A percentile compares a stretch with the other conserved stretches of the same genome.
Evolutionary conservation across 129 eudicot genomes (phyloP).

Genomic region (Tagetes patula): DNA sequence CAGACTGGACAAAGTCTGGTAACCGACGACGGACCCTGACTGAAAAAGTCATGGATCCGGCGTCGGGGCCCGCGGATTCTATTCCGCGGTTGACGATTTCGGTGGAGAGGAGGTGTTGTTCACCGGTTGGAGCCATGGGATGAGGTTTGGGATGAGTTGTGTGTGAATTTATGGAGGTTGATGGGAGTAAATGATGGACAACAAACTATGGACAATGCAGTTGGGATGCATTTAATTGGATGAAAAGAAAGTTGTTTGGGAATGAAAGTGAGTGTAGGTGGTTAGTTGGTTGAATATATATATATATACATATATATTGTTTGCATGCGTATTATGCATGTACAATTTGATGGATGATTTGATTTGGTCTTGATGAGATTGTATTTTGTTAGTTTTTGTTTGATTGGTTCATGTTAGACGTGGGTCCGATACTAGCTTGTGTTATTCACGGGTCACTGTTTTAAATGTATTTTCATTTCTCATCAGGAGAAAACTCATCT

Average conservation of each 20-base stretch:
- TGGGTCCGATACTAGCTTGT: too few species aligned
- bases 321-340: too few species aligned
- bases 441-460: too few species aligned
- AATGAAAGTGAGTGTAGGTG: conserved; percentile 6
- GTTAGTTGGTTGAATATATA: background rate
- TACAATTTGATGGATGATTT: too few species aligned
- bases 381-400: too few species aligned
- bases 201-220: conserved; percentile 28
- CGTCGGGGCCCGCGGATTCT: conserved; percentile 71
- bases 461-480: too few species aligned
- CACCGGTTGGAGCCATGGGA: conserved; percentile 46
- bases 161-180: conserved; percentile 38
- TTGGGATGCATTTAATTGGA: conserved; percentile 43
- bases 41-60: conserved; percentile 79
- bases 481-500: too few species aligned
- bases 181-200: conserved; percentile 33
- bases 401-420: too few species aligned
- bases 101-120: conserved; percentile 78
- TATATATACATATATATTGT: background rate
- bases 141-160: background rate
- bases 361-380: too few species aligned
- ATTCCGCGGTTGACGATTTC: conserved; percentile 82
- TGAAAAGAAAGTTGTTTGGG: conserved; percentile 32
- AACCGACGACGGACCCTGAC: conserved; percentile 75
- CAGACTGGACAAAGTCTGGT: conserved; percentile 84